Base-by-base conservation (phyloP, 2,329 filamentous ascomycete species). In the Sporothrix mexicana region DNA sequence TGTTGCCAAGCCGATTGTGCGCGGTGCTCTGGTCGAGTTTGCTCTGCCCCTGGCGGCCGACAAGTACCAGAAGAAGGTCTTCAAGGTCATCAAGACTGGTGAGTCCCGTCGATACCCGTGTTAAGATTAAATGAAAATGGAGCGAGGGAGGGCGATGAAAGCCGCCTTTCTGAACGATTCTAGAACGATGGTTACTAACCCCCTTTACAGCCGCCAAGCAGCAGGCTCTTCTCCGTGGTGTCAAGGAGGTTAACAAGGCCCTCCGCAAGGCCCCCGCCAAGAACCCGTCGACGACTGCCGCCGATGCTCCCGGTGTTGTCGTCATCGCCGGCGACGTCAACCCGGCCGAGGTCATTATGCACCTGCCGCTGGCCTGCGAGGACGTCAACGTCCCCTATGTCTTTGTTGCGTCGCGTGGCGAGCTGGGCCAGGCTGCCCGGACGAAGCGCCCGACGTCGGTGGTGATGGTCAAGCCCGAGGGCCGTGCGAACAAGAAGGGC, bases 221-320 rank as follows among this genome's bases (percentile, higher is more conserved):
- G 85, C 97, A 97, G 85, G 93, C 93, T 74, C 92, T 99, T 80
- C 97, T 97, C 86, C 95, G 96, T 80, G 96, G 96, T 80, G 96
- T 99, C 77, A 99, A 99, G 85, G 96, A 99, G 85, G 95, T 97
- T 80, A 95, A 98, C 85, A 99, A 99, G 86, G 92, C 95, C 47
- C 93, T 99, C 78, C 94, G 96, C 86, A 98, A 98, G 86, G 95
- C 94, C 15, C 88, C 93, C 73, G 83, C 89, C 77, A 88, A 90
- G 73, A 88, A 90, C n/a, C 88, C 90, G 74, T 87, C 89, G 76
- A 85, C 88, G 49, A 72, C 72, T 0, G 82, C 88, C 71, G 73
- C 75, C 61, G 74, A 74, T 20, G 86, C 90, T 79, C 91, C 93
- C 61, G 88, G 90, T 77, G 88, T 99, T 77, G 94, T 98, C 79